Conservation (phyloP, 352 stramenopile species). For the Elongisporangium senticosum region DNA sequence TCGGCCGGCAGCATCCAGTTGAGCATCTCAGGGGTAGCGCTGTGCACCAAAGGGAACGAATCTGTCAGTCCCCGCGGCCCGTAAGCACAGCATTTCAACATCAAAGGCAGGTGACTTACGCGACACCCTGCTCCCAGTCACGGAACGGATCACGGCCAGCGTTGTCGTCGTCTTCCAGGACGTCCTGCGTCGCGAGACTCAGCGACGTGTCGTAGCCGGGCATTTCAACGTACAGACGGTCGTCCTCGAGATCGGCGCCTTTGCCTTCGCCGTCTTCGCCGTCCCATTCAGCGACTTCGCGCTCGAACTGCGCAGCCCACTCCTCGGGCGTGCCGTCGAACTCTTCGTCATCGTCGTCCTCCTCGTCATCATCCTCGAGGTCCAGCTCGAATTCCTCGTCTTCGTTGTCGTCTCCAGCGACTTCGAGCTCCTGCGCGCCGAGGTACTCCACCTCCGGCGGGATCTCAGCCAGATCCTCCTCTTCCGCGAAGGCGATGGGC, state of each 20-base stretch:
- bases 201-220: conserved; percentile 58
- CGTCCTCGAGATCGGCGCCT: conserved; percentile 36
- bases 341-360: conserved; percentile 33
- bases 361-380: conserved; percentile 21
- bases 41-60: conserved; percentile 7
- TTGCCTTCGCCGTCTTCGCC: conserved; percentile 20
- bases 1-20: conserved; percentile 77
- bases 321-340: conserved; percentile 38
- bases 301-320: conserved; percentile 67
- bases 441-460: conserved; percentile 61
- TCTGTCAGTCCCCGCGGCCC: conserved; percentile 4
- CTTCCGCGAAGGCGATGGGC: conserved; percentile 55
- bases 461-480: conserved; percentile 36
- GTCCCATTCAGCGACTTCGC: conserved; percentile 50
- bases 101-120: conserved; percentile 23
- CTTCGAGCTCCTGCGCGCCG: conserved; percentile 36
- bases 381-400: conserved; percentile 25
- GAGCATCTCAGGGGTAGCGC: conserved; percentile 62
- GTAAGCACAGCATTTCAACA: not conserved
- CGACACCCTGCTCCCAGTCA: conserved; percentile 46
- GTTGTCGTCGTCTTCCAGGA: conserved; percentile 25
- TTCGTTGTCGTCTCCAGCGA: conserved; percentile 21
- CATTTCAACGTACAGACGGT: conserved; percentile 74
- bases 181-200: conserved; percentile 44
- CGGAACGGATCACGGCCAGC: conserved; percentile 33